These are phyloP conservation scores for Ophiostoma himal-ulmi DNA, from an alignment of 2,329 filamentous ascomycete species.

Conservation along the genomic window DNA sequence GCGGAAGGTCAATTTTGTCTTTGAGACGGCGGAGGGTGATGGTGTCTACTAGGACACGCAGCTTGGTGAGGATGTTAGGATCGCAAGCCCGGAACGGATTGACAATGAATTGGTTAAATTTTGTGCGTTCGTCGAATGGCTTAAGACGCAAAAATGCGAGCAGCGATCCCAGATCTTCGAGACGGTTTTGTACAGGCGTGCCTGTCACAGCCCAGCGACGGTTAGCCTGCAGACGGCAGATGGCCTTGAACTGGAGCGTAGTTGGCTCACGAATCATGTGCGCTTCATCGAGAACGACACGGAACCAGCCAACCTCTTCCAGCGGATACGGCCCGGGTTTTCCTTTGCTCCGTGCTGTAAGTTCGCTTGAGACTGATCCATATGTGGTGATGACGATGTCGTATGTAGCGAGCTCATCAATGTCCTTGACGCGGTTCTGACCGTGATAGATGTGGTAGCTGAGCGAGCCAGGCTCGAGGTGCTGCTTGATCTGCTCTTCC, in stretches of 20 bases:
- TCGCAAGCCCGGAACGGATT: constrained; percentile 83
- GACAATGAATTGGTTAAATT: constrained; percentile 75
- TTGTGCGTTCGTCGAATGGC: constrained; percentile 73
- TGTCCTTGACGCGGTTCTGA: constrained; percentile 63
- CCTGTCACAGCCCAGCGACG: constrained; percentile 96
- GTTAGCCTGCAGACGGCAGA: constrained; percentile 70
- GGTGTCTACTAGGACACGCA: constrained; percentile 87
- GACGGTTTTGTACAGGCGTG: constrained; percentile 87
- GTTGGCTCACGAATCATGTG: constrained; percentile 86
- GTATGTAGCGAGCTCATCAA: constrained; percentile 61
- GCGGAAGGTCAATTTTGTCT: constrained; percentile 79
- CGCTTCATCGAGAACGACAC: constrained; percentile 88
- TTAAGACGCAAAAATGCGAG: constrained; percentile 78
- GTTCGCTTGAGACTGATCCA: constrained; percentile 76
- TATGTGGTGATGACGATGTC: constrained; percentile 93
- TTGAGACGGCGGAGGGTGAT: constrained; percentile 88
- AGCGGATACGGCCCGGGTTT: constrained; percentile 60
- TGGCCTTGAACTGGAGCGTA: constrained; percentile 77
- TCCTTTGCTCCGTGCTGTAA: constrained; percentile 55
- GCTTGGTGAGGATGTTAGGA: constrained; percentile 72
- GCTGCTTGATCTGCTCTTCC: constrained; percentile 84
- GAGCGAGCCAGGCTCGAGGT: constrained; percentile 60
- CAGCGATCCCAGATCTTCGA: constrained; percentile 83
- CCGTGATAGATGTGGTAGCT: constrained; percentile 85
- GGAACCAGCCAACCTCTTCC: constrained; percentile 80